These are phyloP conservation scores for Dioszegia crocea DNA, from an alignment of 768 basidiomycete genomes.

Conservation along the genomic window DNA sequence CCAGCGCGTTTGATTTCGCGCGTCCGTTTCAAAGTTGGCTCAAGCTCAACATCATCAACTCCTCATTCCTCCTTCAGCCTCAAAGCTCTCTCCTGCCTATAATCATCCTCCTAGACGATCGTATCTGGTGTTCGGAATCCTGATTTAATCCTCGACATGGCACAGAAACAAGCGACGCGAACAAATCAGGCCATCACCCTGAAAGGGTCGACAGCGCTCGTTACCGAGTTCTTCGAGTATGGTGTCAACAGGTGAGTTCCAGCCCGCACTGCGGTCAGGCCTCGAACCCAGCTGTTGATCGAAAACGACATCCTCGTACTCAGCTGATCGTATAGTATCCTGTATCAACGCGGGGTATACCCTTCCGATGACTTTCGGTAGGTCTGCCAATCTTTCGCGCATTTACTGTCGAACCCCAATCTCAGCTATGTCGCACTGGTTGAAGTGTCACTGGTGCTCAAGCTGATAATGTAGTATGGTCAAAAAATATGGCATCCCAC, in stretches of 20 bases:
- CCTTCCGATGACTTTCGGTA: constrained; percentile 85
- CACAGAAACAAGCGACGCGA: constrained; percentile 44
- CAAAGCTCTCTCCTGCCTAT: neutral
- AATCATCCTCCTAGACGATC: too few species aligned
- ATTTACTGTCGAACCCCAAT: too few species aligned
- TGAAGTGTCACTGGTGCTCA: neutral
- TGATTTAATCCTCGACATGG: constrained; percentile 33
- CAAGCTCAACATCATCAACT: neutral
- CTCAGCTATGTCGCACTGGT: too few species aligned
- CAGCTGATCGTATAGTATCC: constrained; percentile 59
- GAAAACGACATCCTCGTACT: neutral
- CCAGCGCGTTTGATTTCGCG: constrained; percentile 3
- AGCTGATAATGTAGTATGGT: constrained; percentile 61
- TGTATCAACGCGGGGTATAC: constrained; percentile 95
- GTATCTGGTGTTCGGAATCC: too few species aligned
- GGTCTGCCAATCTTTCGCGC: constrained; percentile 10
- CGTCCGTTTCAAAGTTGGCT: neutral
- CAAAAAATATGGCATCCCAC: constrained; percentile 96
- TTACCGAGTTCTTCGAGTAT: constrained; percentile 99
- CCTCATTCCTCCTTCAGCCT: neutral
- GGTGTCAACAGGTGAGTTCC: constrained; percentile 85
- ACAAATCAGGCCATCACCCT: constrained; percentile 66
- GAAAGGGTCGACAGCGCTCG: constrained; percentile 87
- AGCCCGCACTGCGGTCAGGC: too few species aligned
- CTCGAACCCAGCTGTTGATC: too few species aligned